Base-by-base conservation (phyloP, 192 early-diverging fungal species). In the Podila verticillata region DNA sequence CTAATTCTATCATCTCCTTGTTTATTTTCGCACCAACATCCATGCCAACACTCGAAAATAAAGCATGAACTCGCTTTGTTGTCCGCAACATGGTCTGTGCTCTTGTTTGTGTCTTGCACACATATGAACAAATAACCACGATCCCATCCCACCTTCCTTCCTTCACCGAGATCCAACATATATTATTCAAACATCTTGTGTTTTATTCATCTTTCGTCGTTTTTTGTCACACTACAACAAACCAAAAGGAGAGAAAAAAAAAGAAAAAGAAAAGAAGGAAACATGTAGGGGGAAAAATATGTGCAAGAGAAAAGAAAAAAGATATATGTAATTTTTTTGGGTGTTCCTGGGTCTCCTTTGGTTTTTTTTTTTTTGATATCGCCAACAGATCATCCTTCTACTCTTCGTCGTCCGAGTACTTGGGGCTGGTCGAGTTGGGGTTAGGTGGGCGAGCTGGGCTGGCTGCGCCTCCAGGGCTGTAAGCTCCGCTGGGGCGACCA, bases 361-460 rank as follows among this genome's bases (percentile, higher is more conserved):
- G n/a, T 1, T 17, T 13, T 44, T 44, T 44, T 13, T 44, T 44
- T 13, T 39, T 8, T 39, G 0, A 12, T 12, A 44, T 44, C 39
- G 39, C 51, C 51, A 54, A 54, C 20, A 54, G 20, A 30, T 59
- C 24, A 17, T 60, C 58, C 30, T 32, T 15, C 13, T 66, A 54
- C 65, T 78, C 75, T 39, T 78, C 75, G 51, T 78, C 75, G 64
- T 78, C 75, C 36, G 75, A 78, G 39, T 78, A 78, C 49, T 66
- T 65, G 54, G 61, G 44, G 49, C 61, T 64, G 34, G 56, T 60
- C 36, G 73, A 67, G 31, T 75, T 54, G 51, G 51, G n/a, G 10
- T 26, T 26, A 17, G 51, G 44, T 15, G 7, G 51, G 0, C 34
- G 36, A 19, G 32, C 48, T 4, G 61, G 20, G 17, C 31, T 36